phyloP scores from a whole-genome alignment of 345 rosid species.

The rapeseed (Brassica napus) region DNA sequence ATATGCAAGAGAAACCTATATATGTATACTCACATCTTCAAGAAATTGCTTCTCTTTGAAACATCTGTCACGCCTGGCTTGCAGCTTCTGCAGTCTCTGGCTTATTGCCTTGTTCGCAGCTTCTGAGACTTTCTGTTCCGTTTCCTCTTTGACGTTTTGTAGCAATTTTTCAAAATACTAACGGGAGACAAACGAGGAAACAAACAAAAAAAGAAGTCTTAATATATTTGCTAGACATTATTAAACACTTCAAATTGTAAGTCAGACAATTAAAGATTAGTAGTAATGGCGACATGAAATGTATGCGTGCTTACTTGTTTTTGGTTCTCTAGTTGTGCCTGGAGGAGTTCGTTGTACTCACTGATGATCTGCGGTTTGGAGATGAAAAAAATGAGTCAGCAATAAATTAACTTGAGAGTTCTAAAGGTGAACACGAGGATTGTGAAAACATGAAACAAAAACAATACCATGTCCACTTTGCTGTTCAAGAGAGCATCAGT shows the following conservation, averaged over 20 bases:
- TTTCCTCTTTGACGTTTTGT: constrained; percentile 80
- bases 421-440: constrained; percentile 2
- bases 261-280: neutral
- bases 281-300: neutral
- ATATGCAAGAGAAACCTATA: neutral
- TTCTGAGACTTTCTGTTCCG: constrained; percentile 66
- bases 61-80: constrained; percentile 76
- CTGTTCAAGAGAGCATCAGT: constrained; percentile 72
- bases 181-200: neutral
- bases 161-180: constrained; percentile 82
- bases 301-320: constrained; percentile 55
- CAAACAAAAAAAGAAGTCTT: neutral
- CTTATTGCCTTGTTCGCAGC: constrained; percentile 61
- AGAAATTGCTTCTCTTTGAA: constrained; percentile 82
- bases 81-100: constrained; percentile 70
- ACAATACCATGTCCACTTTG: constrained; percentile 71
- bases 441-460: constrained; percentile 15
- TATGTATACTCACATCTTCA: constrained; percentile 68
- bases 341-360: constrained; percentile 84
- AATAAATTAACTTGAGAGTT: constrained; percentile 18
- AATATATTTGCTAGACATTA: too few relatives aligned
- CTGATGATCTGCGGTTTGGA: constrained; percentile 64
- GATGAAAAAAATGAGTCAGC: neutral
- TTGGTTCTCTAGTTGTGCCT: constrained; percentile 88
- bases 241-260: neutral